These are phyloP conservation scores for Lizonia empirigonia DNA, from an alignment of 2,329 filamentous ascomycete genomes.

Conservation along the genomic window DNA sequence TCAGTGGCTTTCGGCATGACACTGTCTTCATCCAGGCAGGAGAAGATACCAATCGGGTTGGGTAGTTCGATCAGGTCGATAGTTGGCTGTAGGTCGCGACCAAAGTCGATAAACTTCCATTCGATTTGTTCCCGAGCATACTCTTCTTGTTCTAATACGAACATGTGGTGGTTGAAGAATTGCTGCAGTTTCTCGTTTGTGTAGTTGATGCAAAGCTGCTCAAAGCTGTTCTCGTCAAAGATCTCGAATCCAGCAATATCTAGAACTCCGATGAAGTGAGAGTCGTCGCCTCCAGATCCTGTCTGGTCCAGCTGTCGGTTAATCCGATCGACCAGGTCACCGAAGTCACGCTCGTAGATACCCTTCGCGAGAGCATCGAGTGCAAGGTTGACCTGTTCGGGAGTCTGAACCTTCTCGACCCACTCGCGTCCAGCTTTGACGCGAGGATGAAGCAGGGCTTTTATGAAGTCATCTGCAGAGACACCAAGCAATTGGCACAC, in stretches of 20 bases:
- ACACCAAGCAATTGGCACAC: constrained; percentile 88
- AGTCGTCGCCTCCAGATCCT: constrained; percentile 81
- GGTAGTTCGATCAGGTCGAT: constrained; percentile 96
- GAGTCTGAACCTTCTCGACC: constrained; percentile 98
- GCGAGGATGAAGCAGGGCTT: constrained; percentile 85
- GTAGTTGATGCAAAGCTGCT: constrained; percentile 99
- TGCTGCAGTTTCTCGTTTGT: constrained; percentile 99
- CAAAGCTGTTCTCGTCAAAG: constrained; percentile 98
- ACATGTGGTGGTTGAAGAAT: constrained; percentile 99
- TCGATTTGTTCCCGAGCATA: constrained; percentile 98
- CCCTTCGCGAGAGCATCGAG: constrained; percentile 94
- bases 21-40: constrained; percentile 94
- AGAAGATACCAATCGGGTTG: constrained; percentile 98
- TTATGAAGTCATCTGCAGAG: constrained; percentile 80
- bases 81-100: constrained; percentile 93
- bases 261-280: constrained; percentile 94
- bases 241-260: constrained; percentile 99
- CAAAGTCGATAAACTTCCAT: constrained; percentile 99
- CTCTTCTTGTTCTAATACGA: constrained; percentile 97
- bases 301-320: constrained; percentile 90
- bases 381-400: constrained; percentile 89
- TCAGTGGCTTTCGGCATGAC: constrained; percentile 99
- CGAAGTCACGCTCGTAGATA: constrained; percentile 96
- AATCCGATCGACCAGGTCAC: constrained; percentile 88
- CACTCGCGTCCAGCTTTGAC: constrained; percentile 97